phyloP scores from a whole-genome alignment of 2,329 filamentous ascomycete genomes.

The Aspergillus puulaauensis region DNA sequence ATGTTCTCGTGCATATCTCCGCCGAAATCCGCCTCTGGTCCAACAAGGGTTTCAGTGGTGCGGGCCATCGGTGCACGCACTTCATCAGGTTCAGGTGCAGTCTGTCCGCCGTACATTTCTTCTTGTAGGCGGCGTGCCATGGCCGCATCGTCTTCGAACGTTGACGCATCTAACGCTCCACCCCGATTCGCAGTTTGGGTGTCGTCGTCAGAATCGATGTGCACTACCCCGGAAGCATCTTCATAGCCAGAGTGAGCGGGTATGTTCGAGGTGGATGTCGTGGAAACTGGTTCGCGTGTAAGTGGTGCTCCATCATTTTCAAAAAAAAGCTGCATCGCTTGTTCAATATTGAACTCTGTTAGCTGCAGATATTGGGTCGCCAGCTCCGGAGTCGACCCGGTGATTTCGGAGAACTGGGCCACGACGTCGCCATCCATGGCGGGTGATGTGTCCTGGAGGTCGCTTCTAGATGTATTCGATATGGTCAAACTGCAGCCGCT shows the following conservation, averaged over 20 bases:
- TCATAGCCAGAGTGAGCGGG: conserved; percentile 44
- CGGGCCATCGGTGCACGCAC: conserved; percentile 88
- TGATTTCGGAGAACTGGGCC: conserved; percentile 77
- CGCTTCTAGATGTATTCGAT: not conserved
- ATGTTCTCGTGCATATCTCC: conserved; percentile 62
- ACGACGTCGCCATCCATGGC: conserved; percentile 70
- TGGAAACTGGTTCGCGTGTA: conserved; percentile 52
- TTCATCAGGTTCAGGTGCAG: conserved; percentile 58
- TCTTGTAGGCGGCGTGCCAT: conserved; percentile 91
- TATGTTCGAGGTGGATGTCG: conserved; percentile 22
- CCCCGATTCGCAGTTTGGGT: conserved; percentile 26
- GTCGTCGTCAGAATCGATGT: conserved; percentile 71
- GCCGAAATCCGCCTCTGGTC: conserved; percentile 59
- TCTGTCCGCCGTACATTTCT: conserved; percentile 70
- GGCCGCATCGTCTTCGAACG: conserved; percentile 83
- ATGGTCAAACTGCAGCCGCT: conserved; percentile 1
- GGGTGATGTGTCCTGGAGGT: conserved; percentile 9
- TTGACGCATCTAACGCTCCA: conserved; percentile 46
- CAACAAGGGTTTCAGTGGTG: conserved; percentile 88
- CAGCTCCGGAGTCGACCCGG: conserved; percentile 69
- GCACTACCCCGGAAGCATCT: conserved; percentile 63
- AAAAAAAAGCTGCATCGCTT: conserved; percentile 87
- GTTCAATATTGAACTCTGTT: conserved; percentile 78
- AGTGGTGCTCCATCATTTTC: conserved; percentile 70
- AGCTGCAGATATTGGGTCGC: conserved; percentile 82